Evolutionary conservation across 345 rosid species (phyloP).

Genomic region (Noccaea bulbosa): DNA sequence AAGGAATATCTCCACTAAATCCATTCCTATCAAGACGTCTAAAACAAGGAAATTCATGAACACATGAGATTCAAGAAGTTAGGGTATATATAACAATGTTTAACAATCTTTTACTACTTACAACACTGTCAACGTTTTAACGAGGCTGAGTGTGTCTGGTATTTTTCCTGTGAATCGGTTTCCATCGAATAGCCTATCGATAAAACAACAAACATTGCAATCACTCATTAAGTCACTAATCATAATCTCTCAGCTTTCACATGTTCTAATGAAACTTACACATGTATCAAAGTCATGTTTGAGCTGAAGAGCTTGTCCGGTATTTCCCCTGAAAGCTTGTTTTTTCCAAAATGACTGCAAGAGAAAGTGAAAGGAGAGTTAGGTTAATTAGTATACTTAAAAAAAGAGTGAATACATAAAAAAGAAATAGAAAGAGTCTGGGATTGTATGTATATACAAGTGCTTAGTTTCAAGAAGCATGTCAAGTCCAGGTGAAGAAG

Average conservation of each 20-base stretch:
- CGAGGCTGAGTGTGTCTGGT: slow-evolving; percentile 69
- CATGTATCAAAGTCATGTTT: slow-evolving; percentile 66
- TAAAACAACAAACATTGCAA: not conserved
- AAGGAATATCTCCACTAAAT: slow-evolving; percentile 59
- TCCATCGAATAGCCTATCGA: slow-evolving; percentile 71
- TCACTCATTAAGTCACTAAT: not conserved
- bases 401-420: not conserved
- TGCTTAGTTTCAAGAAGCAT: slow-evolving; percentile 67
- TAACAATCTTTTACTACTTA: slow-evolving; percentile 51
- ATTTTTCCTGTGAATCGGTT: slow-evolving; percentile 62
- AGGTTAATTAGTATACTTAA: slow-evolving; percentile 5
- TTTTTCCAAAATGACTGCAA: slow-evolving; percentile 75
- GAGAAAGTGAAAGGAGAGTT: slow-evolving; percentile 10
- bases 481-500: slow-evolving; percentile 75
- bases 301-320: slow-evolving; percentile 71
- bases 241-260: not conserved
- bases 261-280: slow-evolving; percentile 55
- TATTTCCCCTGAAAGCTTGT: slow-evolving; percentile 67
- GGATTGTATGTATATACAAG: slow-evolving; percentile 56
- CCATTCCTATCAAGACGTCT: slow-evolving; percentile 81
- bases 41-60: slow-evolving; percentile 31
- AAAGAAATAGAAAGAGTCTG: slow-evolving; percentile 16
- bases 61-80: not conserved
- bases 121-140: slow-evolving; percentile 63
- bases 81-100: not conserved